Percentiles rank a stretch among this genome's conserved stretches.
Evolutionary conservation across 257 asterid species (phyloP).

Genomic region (Thymus mandschuricus): DNA sequence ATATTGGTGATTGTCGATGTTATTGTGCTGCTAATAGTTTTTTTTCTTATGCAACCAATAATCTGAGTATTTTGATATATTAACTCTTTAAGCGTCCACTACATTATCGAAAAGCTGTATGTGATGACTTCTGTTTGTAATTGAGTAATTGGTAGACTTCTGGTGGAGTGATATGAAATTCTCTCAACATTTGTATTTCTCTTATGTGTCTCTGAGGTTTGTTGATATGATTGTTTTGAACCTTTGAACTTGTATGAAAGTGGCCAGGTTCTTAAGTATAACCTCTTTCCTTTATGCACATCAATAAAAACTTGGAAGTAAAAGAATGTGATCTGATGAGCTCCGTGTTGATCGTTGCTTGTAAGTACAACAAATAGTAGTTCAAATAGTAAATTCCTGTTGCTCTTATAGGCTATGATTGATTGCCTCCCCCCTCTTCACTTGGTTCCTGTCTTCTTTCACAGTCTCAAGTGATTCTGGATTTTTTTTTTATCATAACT

Average conservation of each 20-base stretch:
- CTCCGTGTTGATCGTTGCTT: conserved; percentile 2
- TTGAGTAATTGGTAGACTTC: background rate
- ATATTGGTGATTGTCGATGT: conserved; percentile 24
- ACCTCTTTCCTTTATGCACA: background rate
- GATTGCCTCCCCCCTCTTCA: background rate
- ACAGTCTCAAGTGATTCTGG: background rate
- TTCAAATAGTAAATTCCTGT: background rate
- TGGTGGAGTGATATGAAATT: conserved; percentile 5
- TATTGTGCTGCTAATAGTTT: conserved; percentile 8
- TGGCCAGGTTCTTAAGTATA: conserved; percentile 17
- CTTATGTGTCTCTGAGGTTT: conserved; percentile 1
- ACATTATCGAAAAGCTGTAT: background rate
- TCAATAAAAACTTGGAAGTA: conserved; percentile 21
- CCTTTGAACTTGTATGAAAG: conserved; percentile 5
- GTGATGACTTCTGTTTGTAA: background rate
- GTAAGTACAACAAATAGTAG: background rate
- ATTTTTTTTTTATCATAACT: conserved; percentile 14
- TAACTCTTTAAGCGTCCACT: conserved; percentile 7
- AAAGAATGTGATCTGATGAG: conserved; percentile 17
- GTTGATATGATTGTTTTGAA: background rate
- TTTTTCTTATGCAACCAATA: conserved; percentile 26
- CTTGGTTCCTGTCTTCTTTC: conserved; percentile 14
- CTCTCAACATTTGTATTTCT: background rate
- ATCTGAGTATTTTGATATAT: conserved; percentile 13
- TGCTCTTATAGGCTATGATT: too few species aligned